Evolutionary conservation across 1,284 basidiomycete genomes (phyloP), one percentile per base, ranked within the genome.

Genomic region (Fomitopsis palustris): DNA sequence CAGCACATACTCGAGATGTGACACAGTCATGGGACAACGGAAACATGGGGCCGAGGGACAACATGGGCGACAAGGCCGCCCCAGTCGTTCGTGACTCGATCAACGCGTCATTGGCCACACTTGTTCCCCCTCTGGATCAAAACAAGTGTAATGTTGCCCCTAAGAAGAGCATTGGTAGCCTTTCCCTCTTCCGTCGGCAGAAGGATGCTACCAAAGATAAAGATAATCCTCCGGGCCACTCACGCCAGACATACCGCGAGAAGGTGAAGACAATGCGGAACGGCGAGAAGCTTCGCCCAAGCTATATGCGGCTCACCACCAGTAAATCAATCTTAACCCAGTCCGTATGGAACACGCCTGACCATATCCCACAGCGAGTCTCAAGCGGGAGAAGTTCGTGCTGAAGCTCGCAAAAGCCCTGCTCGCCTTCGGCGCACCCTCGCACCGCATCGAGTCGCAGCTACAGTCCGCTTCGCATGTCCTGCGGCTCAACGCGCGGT

Each of bases 381-480:
- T 35, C 17, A 37, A 52, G 31, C 49, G 90, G 54, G 85, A 88
- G 68, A 84, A 87, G 61, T 95, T 95, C 72, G 81, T 95, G 27
- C 76, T 94, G 60, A 87, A 87, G 67, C 81, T 95, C 29, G 89
- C 91, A 25, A 92, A 90, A 72, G 89, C 90, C 10, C 78, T 96
- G 42, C 81, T 96, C 67, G 78, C 81, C 3, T 93, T 90, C 69
- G 93, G 93, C 21, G 90, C 93, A 21, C 93, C 93, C 4, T 93
- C 92, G 27, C 93, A 95, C 73, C 82, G 93, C 33, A 88, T 94
- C 65, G 91, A 94, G 72, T 86, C 88, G 1, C 93, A 94, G 70
- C 80, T 96, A 12, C 76, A 77, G 47, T 76, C 78, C 1, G 82
- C 83, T 1, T 80, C 85, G 6, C 70, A 74, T 5, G 79, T 82